Evolutionary conservation across 2,329 filamentous ascomycete species (phyloP).

Genomic region (Fusarium sp.): DNA sequence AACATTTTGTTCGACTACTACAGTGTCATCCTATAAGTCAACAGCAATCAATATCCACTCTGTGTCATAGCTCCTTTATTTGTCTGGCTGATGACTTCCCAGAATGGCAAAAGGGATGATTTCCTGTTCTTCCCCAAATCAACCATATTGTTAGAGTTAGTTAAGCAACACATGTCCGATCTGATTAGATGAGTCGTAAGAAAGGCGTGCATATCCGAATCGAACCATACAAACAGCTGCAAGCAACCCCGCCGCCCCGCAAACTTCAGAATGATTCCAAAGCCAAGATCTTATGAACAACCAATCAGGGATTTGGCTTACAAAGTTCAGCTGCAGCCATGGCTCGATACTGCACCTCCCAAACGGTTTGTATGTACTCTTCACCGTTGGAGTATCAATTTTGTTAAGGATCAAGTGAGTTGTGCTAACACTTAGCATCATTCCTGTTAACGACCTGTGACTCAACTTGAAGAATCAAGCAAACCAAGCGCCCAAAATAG

Average conservation of each 20-base stretch:
- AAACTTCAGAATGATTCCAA: conserved; percentile 43
- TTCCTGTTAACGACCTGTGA: neutral
- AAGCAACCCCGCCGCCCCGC: conserved; percentile 37
- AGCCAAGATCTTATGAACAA: conserved; percentile 18
- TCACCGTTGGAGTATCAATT: neutral
- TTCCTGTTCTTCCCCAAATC: neutral
- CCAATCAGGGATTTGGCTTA: conserved; percentile 26
- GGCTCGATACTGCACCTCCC: conserved; percentile 5
- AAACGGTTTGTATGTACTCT: no score
- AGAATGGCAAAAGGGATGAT: neutral
- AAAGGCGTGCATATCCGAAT: neutral
- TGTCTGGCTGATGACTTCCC: neutral
- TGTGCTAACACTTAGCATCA: neutral
- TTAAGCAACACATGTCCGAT: neutral
- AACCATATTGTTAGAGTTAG: neutral
- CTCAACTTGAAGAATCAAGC: neutral
- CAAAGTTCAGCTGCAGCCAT: conserved; percentile 13
- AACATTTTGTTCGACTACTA: no score
- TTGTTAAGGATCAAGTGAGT: neutral
- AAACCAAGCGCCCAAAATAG: neutral
- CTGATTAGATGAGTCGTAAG: conserved; percentile 6
- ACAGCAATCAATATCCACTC: no score
- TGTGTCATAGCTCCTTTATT: no score
- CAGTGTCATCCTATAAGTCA: no score
- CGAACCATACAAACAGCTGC: conserved; percentile 12